Percentiles rank a stretch among this genome's conserved stretches.
Conservation (phyloP, 306 rosid species). For the Malus sieversii region DNA sequence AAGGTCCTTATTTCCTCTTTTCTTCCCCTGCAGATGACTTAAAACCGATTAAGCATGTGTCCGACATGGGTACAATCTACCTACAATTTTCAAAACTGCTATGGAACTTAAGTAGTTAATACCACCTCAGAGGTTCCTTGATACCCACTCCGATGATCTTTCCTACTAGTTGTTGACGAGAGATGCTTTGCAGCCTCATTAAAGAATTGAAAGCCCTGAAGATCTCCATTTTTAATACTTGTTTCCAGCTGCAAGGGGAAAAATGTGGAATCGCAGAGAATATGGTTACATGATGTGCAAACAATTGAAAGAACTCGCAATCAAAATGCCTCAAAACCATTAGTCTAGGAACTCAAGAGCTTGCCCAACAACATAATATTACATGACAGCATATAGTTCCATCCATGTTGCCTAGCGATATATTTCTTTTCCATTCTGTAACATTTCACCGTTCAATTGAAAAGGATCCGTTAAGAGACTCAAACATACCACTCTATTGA, state of each 20-base stretch:
- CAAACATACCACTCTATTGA: not conserved
- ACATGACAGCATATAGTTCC: no score
- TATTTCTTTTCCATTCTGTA: not conserved
- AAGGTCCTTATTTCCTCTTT: slow-evolving; percentile 37
- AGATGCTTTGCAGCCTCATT: slow-evolving; percentile 31
- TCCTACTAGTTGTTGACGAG: slow-evolving; percentile 25
- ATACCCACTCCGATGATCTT: slow-evolving; percentile 19
- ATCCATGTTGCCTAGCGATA: not conserved
- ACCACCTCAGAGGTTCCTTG: slow-evolving; percentile 45
- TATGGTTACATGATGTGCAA: not conserved
- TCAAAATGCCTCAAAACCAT: not conserved
- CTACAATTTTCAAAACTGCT: not conserved
- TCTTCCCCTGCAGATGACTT: slow-evolving; percentile 31
- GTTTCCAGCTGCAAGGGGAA: slow-evolving; percentile 56
- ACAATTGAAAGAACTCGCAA: not conserved
- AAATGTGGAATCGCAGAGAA: slow-evolving; percentile 1
- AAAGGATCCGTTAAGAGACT: not conserved
- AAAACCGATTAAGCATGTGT: slow-evolving; percentile 10
- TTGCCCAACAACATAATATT: not conserved
- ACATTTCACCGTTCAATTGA: not conserved
- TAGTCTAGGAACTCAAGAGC: not conserved
- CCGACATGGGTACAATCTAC: slow-evolving; percentile 6
- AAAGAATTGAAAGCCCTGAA: slow-evolving; percentile 61
- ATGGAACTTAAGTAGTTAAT: not conserved
- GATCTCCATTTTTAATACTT: slow-evolving; percentile 81